Evolutionary conservation across 2,329 filamentous ascomycete species (phyloP), one percentile per base, ranked within the genome.

Genomic region (Phialemoniopsis sp.): DNA sequence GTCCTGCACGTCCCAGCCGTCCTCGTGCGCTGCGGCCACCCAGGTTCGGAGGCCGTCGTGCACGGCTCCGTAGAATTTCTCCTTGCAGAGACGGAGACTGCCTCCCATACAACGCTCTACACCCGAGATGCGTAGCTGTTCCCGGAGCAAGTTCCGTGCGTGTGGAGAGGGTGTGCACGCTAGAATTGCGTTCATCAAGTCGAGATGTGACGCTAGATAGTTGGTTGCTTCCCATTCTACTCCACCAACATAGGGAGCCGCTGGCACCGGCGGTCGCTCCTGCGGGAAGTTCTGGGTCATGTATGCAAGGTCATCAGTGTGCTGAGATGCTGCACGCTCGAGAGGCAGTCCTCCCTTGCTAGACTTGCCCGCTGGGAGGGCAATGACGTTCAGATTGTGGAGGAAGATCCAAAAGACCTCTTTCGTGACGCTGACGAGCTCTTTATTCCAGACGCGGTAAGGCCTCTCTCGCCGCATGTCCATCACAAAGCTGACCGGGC

Each of bases 321-420:
- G 32, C 29, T 12, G 6, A 9, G 37, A 30, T 15, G 37, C 13
- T 16, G 37, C 13, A 8, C 36, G 29, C 13, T 33, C 34, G 16
- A 29, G 32, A 12, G 15, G 8, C 26, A 37, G 42, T 38, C 45
- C 43, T 39, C 52, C 42, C 37, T 54, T 53, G 29, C 44, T 43
- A 34, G 63, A 59, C 50, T 63, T 62, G 33, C 70, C 67, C 28
- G 64, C 54, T 2, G 82, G 78, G 28, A 87, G 62, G 16, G 88
- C 76, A 29, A 97, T 77, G 34, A 96, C 83, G 53, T 97, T 97
- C 42, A 95, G 72, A 51, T 95, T 87, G 63, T 97, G 91, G 39
- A 97, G 73, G 67, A 97, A 98, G 58, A 97, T 97, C 91, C 91
- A 98, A 59, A 98, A 98, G 19, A 97, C 91, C 60, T 98, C 91